Conservation (phyloP, 2,329 filamentous ascomycete genomes). For the Botrytis porri region DNA sequence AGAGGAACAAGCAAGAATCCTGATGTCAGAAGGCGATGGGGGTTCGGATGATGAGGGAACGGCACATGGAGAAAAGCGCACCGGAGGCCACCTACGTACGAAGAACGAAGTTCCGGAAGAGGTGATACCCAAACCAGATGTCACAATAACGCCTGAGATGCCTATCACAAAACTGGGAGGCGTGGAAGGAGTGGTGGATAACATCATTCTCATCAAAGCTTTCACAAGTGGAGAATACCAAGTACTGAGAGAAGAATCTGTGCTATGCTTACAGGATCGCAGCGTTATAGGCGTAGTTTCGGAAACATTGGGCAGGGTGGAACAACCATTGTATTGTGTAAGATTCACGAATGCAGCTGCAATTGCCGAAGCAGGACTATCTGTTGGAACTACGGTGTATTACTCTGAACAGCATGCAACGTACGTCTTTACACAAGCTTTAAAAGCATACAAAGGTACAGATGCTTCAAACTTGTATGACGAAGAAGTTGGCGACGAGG, state of each 20-base stretch:
- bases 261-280: slow-evolving; percentile 75
- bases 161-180: slow-evolving; percentile 71
- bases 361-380: slow-evolving; percentile 63
- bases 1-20: slow-evolving; percentile 76
- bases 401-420: slow-evolving; percentile 77
- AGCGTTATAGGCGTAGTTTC: slow-evolving; percentile 76
- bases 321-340: slow-evolving; percentile 82
- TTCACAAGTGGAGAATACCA: slow-evolving; percentile 76
- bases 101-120: slow-evolving; percentile 74
- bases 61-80: slow-evolving; percentile 42
- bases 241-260: slow-evolving; percentile 79
- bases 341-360: slow-evolving; percentile 69
- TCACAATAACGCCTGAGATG: slow-evolving; percentile 74
- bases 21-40: slow-evolving; percentile 74
- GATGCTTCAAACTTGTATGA: slow-evolving; percentile 95
- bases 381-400: slow-evolving; percentile 68
- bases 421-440: slow-evolving; percentile 81
- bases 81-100: slow-evolving; percentile 61
- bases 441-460: slow-evolving; percentile 78
- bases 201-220: slow-evolving; percentile 74
- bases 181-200: slow-evolving; percentile 76
- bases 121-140: slow-evolving; percentile 68
- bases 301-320: slow-evolving; percentile 82
- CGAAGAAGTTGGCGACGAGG: slow-evolving; percentile 81
- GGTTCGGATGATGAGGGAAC: slow-evolving; percentile 74